These are phyloP conservation scores for Epithele typhae DNA, from an alignment of 768 basidiomycete species.

Conservation along the genomic window DNA sequence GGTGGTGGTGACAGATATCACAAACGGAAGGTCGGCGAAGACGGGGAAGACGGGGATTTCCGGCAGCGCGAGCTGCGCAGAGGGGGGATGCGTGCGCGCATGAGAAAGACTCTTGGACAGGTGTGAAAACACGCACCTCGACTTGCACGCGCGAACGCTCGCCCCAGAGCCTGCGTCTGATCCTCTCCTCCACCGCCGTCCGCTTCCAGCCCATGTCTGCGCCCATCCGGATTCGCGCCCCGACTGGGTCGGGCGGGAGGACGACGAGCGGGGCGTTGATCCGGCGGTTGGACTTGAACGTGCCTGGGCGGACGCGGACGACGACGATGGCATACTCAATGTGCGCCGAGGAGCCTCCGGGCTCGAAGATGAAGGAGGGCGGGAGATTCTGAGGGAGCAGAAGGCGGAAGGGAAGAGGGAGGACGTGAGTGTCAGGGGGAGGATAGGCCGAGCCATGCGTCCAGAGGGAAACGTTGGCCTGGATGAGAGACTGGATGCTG, in stretches of 20 bases:
- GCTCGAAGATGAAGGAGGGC: slow-evolving; percentile 5
- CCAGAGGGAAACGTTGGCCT: slow-evolving; percentile 8
- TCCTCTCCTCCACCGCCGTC: not conserved
- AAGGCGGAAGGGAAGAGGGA: slow-evolving; percentile 12
- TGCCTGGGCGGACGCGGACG: slow-evolving; percentile 11
- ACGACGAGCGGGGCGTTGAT: slow-evolving; percentile 1
- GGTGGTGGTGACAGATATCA: slow-evolving; percentile 11
- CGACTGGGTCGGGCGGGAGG: not conserved
- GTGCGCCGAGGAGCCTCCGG: not conserved
- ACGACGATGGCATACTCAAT: slow-evolving; percentile 7
- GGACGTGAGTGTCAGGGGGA: slow-evolving; percentile 1
- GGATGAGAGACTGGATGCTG: not conserved
- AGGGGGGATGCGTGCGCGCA: too few relatives aligned
- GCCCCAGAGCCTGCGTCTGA: slow-evolving; percentile 12
- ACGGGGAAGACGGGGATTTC: slow-evolving; percentile 8
- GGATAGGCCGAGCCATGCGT: slow-evolving; percentile 3
- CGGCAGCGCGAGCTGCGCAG: slow-evolving; percentile 5
- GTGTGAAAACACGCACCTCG: slow-evolving; percentile 1
- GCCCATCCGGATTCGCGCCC: too few relatives aligned
- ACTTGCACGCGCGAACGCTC: slow-evolving; percentile 6
- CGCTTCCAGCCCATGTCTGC: slow-evolving; percentile 1
- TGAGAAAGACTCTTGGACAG: too few relatives aligned
- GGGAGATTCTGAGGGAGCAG: slow-evolving; percentile 6
- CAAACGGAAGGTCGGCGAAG: slow-evolving; percentile 17
- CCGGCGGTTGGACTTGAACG: slow-evolving; percentile 6